phyloP scores from a whole-genome alignment of 2,329 filamentous ascomycete genomes.

The Cladophialophora chaetospira region DNA sequence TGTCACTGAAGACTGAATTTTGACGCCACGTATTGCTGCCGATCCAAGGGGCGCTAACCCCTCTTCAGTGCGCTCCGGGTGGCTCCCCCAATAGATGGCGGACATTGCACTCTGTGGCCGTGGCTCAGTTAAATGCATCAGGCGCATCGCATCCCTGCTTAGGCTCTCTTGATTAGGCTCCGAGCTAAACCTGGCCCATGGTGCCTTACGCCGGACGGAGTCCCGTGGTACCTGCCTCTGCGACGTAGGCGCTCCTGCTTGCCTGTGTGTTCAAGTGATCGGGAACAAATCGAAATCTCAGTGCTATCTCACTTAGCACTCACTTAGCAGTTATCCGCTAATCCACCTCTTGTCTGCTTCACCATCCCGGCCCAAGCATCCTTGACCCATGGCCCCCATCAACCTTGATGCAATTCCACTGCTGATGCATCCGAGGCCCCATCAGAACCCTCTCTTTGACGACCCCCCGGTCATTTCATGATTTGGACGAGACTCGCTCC shows the following conservation, averaged over 20 bases:
- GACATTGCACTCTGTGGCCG: background rate
- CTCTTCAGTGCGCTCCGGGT: conserved; percentile 11
- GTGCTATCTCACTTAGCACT: conserved; percentile 8
- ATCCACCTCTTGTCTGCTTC: conserved; percentile 22
- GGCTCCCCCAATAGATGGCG: conserved; percentile 8
- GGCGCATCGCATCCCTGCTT: conserved; percentile 10
- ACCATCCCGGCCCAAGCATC: conserved; percentile 10
- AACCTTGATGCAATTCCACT: conserved; percentile 16
- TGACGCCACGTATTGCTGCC: conserved; percentile 21
- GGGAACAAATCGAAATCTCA: conserved; percentile 11
- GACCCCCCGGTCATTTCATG: conserved; percentile 10
- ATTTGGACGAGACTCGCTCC: conserved; percentile 15
- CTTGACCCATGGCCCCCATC: conserved; percentile 16
- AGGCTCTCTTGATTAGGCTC: conserved; percentile 17
- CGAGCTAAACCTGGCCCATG: conserved; percentile 12
- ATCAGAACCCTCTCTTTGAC: conserved; percentile 7
- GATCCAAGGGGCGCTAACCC: too few relatives aligned
- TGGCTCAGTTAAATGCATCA: conserved; percentile 18
- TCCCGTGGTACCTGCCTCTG: conserved; percentile 2
- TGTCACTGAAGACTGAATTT: conserved; percentile 9
- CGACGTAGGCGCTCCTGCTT: background rate
- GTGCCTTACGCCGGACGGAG: conserved; percentile 1
- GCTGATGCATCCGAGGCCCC: conserved; percentile 16
- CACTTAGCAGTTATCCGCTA: background rate
- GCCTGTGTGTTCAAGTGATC: background rate